Percentiles rank a stretch among this genome's conserved stretches.
These are phyloP conservation scores for Wickerhamiella parazyma DNA, from an alignment of 805 yeast species.

Conservation along the genomic window DNA sequence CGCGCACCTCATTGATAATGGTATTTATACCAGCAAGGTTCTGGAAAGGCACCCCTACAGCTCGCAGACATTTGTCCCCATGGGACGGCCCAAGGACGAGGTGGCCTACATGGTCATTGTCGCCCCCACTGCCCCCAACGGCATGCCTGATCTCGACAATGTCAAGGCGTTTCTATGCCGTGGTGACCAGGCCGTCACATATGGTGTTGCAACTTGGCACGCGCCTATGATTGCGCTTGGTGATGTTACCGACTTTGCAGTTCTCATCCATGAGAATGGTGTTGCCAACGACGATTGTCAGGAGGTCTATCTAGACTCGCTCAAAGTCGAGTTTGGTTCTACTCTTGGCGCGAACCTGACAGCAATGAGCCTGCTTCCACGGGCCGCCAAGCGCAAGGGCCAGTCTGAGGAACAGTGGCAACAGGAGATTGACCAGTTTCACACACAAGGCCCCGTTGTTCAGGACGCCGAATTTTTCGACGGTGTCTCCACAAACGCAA, in stretches of 20 bases:
- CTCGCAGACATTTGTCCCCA: conserved; percentile 83
- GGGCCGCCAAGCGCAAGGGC: conserved; percentile 42
- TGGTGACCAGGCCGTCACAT: conserved; percentile 83
- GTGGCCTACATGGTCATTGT: conserved; percentile 68
- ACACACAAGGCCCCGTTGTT: conserved; percentile 39
- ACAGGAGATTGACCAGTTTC: conserved; percentile 39
- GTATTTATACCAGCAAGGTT: conserved; percentile 45
- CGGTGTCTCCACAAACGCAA: conserved; percentile 5
- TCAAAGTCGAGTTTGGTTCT: conserved; percentile 13
- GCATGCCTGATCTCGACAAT: conserved; percentile 40
- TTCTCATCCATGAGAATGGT: conserved; percentile 75
- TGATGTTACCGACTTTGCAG: conserved; percentile 64
- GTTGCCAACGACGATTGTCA: conserved; percentile 68
- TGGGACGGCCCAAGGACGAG: conserved; percentile 46
- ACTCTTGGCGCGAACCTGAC: neutral
- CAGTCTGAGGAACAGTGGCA: conserved; percentile 55
- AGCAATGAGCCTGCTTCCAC: neutral
- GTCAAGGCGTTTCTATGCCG: conserved; percentile 57
- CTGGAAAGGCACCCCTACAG: conserved; percentile 82
- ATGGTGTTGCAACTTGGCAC: conserved; percentile 80
- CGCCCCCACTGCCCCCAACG: conserved; percentile 33
- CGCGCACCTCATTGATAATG: conserved; percentile 34
- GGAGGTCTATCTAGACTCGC: conserved; percentile 57
- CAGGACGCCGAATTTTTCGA: conserved; percentile 14
- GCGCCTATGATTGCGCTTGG: conserved; percentile 89